Conservation (phyloP, 192 early-diverging fungal species). For the Gonapodya prolifera region DNA sequence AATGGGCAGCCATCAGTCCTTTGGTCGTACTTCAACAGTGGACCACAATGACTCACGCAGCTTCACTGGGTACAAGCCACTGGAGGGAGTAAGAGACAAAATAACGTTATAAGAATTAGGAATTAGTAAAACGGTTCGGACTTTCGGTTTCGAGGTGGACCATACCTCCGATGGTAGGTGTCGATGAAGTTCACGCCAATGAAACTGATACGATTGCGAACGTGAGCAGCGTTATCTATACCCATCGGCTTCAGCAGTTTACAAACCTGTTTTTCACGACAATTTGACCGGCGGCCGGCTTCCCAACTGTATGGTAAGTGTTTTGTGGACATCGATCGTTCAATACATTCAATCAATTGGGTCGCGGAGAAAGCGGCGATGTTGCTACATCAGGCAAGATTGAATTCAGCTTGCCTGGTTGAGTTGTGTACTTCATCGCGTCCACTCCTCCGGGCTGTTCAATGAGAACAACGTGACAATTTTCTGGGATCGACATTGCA, state of each 20-base stretch:
- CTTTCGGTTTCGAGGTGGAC: too few species aligned
- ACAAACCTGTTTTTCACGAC: neutral
- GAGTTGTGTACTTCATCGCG: neutral
- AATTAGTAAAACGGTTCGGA: too few species aligned
- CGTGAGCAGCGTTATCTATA: too few species aligned
- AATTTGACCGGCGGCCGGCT: neutral
- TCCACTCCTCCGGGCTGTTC: neutral
- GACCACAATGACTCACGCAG: neutral
- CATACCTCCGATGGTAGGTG: constrained; percentile 76
- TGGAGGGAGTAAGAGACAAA: too few species aligned
- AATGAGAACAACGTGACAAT: neutral
- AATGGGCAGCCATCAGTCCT: neutral
- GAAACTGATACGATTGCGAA: too few species aligned
- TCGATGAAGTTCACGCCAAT: constrained; percentile 86
- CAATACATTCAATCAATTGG: too few species aligned
- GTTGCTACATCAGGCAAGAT: too few species aligned
- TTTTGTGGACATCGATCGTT: too few species aligned
- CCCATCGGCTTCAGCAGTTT: too few species aligned
- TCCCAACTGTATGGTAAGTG: too few species aligned
- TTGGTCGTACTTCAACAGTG: neutral
- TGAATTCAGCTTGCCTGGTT: neutral
- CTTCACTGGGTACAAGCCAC: neutral
- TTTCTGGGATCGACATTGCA: neutral
- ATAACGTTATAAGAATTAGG: too few species aligned
- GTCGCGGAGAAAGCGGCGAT: too few species aligned